These are phyloP conservation scores for Cryptococcus floricola DNA, from an alignment of 1,284 basidiomycete species.

Conservation along the genomic window DNA sequence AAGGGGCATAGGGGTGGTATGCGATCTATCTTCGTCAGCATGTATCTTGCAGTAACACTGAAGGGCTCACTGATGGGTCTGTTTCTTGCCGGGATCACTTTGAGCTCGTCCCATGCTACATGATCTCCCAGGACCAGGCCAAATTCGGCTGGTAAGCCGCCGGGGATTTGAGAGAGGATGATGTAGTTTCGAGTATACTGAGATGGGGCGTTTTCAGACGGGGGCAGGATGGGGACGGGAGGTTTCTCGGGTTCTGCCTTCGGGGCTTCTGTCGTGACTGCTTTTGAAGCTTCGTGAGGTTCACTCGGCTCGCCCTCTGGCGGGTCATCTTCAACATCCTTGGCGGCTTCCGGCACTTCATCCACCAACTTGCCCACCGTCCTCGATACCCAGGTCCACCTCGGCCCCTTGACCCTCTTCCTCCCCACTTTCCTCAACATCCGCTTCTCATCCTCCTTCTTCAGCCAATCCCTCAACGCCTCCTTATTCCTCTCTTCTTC, in stretches of 20 bases:
- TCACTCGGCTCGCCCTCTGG: not conserved
- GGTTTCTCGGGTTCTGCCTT: not conserved
- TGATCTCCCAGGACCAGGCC: constrained; percentile 51
- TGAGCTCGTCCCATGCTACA: constrained; percentile 48
- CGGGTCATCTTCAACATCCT: not conserved
- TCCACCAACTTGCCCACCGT: constrained; percentile 44
- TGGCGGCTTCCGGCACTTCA: constrained; percentile 7
- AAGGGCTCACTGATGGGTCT: constrained; percentile 42
- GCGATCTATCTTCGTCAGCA: constrained; percentile 26
- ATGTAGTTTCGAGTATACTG: constrained; percentile 49
- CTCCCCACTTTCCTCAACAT: constrained; percentile 48
- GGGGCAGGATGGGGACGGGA: not conserved
- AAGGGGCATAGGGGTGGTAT: constrained; percentile 49
- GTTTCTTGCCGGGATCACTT: constrained; percentile 47
- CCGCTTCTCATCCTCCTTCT: constrained; percentile 52
- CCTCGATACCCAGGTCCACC: constrained; percentile 51
- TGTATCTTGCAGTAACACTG: too few species aligned
- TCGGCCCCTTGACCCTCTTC: constrained; percentile 51
- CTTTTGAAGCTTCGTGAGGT: not conserved
- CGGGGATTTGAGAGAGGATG: constrained; percentile 47
- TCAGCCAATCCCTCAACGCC: constrained; percentile 51
- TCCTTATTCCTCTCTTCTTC: constrained; percentile 54
- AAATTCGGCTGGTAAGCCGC: constrained; percentile 49
- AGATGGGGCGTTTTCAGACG: not conserved
- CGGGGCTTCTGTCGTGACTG: not conserved